phyloP scores from a whole-genome alignment of 1,284 basidiomycete genomes.

The Rhodotorula sp. region DNA sequence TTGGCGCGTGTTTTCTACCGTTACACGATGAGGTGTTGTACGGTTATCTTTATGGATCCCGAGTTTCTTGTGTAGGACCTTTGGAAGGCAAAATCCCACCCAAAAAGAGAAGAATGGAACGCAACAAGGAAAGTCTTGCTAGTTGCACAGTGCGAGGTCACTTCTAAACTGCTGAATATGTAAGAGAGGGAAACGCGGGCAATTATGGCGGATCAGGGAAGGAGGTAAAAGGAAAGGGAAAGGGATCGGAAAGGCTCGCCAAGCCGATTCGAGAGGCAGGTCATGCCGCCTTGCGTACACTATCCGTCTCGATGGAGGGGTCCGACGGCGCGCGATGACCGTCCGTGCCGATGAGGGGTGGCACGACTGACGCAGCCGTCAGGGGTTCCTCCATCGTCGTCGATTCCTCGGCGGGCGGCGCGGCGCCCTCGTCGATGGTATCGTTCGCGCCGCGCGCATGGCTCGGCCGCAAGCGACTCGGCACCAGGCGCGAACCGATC shows the following conservation, averaged over 20 bases:
- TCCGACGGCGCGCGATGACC: not conserved
- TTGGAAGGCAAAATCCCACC: no score
- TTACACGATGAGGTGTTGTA: no score
- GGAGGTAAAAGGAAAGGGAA: not conserved
- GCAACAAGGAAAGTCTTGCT: not conserved
- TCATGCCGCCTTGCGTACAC: constrained; percentile 1
- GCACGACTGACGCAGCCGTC: not conserved
- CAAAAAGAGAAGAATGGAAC: not conserved
- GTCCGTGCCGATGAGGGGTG: not conserved
- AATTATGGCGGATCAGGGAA: not conserved
- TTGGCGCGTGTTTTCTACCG: no score
- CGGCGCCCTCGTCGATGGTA: not conserved
- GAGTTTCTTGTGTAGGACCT: no score
- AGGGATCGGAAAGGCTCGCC: no score
- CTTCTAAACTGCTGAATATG: not conserved
- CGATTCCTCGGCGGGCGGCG: not conserved
- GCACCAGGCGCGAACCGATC: constrained; percentile 13
- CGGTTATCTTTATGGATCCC: no score
- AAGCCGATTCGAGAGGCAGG: not conserved
- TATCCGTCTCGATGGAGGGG: not conserved
- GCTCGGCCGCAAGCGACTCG: not conserved
- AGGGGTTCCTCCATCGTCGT: not conserved
- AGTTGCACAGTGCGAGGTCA: not conserved
- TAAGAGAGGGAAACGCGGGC: not conserved
- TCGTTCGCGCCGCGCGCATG: constrained; percentile 2